These are phyloP conservation scores for Truncatella angustata DNA, from an alignment of 2,329 filamentous ascomycete species.

Conservation along the genomic window DNA sequence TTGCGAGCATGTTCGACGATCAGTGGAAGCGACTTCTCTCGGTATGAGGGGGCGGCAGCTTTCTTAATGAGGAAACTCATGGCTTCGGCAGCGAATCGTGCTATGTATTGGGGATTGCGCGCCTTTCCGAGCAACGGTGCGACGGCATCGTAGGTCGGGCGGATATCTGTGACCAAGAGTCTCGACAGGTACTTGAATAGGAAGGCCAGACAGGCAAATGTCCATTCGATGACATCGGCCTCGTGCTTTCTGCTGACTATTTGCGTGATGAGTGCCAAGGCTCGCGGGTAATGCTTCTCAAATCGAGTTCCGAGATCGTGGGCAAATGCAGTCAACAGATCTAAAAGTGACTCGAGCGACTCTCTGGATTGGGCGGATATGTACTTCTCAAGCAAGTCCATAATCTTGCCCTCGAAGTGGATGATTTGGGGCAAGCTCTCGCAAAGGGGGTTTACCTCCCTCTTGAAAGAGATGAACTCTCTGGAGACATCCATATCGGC, in stretches of 20 bases:
- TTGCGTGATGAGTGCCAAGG: conserved; percentile 72
- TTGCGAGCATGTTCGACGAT: conserved; percentile 72
- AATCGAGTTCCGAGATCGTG: conserved; percentile 86
- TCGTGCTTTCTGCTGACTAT: conserved; percentile 76
- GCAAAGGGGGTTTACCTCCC: conserved; percentile 72
- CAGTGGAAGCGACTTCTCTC: conserved; percentile 67
- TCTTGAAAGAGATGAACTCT: conserved; percentile 73
- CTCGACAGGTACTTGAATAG: conserved; percentile 96
- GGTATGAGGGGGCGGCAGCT: conserved; percentile 73
- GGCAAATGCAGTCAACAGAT: conserved; percentile 89
- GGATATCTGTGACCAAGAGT: conserved; percentile 79
- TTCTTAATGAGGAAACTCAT: conserved; percentile 93
- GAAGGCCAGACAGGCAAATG: conserved; percentile 90
- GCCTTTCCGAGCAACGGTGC: conserved; percentile 80
- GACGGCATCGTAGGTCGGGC: conserved; percentile 81
- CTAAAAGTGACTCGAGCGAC: conserved; percentile 81
- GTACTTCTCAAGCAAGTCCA: conserved; percentile 71
- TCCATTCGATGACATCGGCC: conserved; percentile 95
- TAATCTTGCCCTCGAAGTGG: conserved; percentile 84
- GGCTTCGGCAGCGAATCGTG: conserved; percentile 89
- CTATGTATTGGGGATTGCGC: conserved; percentile 80
- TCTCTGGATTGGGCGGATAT: conserved; percentile 77
- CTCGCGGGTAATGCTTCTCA: conserved; percentile 79
- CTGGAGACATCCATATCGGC: conserved; percentile 85
- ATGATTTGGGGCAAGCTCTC: conserved; percentile 91